Conservation (phyloP, 176 grass and related monocot genomes). For the Pontederia crassipes region DNA sequence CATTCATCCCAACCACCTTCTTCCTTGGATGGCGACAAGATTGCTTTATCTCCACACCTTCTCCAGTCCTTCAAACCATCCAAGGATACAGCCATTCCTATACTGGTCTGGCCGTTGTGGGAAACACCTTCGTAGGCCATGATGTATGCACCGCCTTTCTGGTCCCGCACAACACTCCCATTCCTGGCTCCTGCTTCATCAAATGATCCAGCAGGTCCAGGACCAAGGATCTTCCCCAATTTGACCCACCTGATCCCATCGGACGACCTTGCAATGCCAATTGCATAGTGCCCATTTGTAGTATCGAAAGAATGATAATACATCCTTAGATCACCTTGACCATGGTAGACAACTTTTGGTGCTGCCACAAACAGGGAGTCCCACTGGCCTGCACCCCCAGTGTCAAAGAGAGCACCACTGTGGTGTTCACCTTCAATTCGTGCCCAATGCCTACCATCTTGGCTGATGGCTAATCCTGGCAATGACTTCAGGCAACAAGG, state of each 20-base stretch:
- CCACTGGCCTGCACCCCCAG: conserved; percentile 38
- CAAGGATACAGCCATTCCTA: conserved; percentile 55
- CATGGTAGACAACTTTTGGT: conserved; percentile 71
- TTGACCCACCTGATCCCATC: conserved; percentile 73
- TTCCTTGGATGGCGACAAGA: conserved; percentile 31
- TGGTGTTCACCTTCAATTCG: conserved; percentile 81
- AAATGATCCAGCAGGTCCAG: conserved; percentile 39
- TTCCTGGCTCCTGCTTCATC: conserved; percentile 52
- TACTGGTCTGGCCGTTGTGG: conserved; percentile 28
- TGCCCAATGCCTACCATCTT: conserved; percentile 87
- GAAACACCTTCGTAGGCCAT: conserved; percentile 75
- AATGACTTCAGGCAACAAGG: conserved; percentile 22
- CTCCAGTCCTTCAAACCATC: conserved; percentile 69
- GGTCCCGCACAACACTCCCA: conserved; percentile 56
- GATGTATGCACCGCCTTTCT: conserved; percentile 34
- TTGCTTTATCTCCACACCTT: conserved; percentile 35
- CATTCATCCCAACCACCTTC: conserved; percentile 49
- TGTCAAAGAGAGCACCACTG: conserved; percentile 50
- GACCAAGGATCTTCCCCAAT: conserved; percentile 45
- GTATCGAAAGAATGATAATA: conserved; percentile 83
- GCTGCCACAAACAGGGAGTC: conserved; percentile 36
- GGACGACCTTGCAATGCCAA: conserved; percentile 61
- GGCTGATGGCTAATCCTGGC: conserved; percentile 71
- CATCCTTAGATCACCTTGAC: conserved; percentile 66
- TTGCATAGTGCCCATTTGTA: conserved; percentile 26